Evolutionary conservation across 2,329 filamentous ascomycete genomes (phyloP), one percentile per base, ranked within the genome.

Genomic region (Onygenales sp.): DNA sequence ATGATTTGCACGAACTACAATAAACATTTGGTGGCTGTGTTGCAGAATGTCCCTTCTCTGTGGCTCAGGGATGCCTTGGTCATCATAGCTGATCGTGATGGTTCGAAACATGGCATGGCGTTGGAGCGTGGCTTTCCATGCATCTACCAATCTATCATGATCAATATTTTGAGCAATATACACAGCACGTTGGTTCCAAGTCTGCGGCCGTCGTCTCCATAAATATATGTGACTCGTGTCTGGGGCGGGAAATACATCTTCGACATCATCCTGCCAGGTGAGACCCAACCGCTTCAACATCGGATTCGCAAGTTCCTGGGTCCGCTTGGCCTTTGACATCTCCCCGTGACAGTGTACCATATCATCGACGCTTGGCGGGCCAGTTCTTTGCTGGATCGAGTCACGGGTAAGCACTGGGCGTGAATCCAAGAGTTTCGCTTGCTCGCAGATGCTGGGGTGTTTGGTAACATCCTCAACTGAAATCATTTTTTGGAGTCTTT

Each of bases 401-500:
- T 39, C 49, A 17, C 21, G 6, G n/a, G 46, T 5, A 36, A 39
- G 36, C 8, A 14, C 44, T 52, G 21, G 11, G 13, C 40, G 46
- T 6, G 31, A 27, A 45, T 32, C 31, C 9, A 43, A 32, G 21
- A 51, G 34, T 6, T 48, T 14, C 14, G 36, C 48, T 17, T 39
- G 17, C 13, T 44, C 32, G 6, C 33, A 9, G 39, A 47, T 49
- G 33, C 47, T 50, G 13, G 49, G n/a, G 39, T 49, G 27, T 34
- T 27, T 14, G 37, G 39, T 42, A n/a, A 55, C 33, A 17, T 55
- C 52, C 11, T 36, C 47, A 6, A 56, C 42, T 8, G 48, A 49
- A 50, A 56, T 33, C 4, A 37, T 51, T 42, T 52, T 56, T 11
- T 51, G 53, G 17, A 52, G 47, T 37, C 52, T 31, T 14, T 50